Base-by-base conservation (phyloP, 495 filamentous ascomycete species). In the Aspergillus sclerotiicarbonarius region DNA sequence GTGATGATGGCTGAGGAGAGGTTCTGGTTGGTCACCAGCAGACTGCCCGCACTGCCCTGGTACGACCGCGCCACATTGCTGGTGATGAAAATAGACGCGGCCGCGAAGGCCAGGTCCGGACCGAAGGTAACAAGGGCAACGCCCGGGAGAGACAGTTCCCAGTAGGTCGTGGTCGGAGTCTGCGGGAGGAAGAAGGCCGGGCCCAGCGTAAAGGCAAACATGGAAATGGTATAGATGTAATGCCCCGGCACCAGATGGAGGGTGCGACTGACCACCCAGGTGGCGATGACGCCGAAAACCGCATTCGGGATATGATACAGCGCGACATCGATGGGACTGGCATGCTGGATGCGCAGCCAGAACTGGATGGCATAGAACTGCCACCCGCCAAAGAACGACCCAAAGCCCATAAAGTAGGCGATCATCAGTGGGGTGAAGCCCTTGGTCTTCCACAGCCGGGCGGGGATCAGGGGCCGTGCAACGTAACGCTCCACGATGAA, bases 291-390 rank as follows among this genome's bases (percentile, higher is more conserved):
- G 0, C 74, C 74, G 8, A 69, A 61, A 9, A 77, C 56, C 6
- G 67, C 74, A 43, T 80, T 80, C 0, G 77, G 77, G 9, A 78
- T 56, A 7, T 74, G 66, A 50, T 80, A 80, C 2, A 79, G 57
- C 0, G 76, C 75, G 0, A 75, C 69, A 0, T 70, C 73, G 4
- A 82, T 50, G 0, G 77, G 70, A 3, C 54, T 64, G 8, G 66
- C 68, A 10, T 71, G 60, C 44, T 80, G 77, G 43, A 78, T 71
- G 13, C 73, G 69, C 20, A 79, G 68, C 76, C 74, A 79, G 63
- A 79, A 82, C 49, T 80, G 77, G n/a, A 80, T 66, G 8, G 73
- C 76, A 56, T 79, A 82, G 62, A 80, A 80, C 46, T 82, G 79
- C 76, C 76, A 82, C 6, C 69, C 71, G 8, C 78, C 77, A 20